Evolutionary conservation across 768 basidiomycete species (phyloP), one percentile per base, ranked within the genome.

Genomic region (Lactifluus rugatus): DNA sequence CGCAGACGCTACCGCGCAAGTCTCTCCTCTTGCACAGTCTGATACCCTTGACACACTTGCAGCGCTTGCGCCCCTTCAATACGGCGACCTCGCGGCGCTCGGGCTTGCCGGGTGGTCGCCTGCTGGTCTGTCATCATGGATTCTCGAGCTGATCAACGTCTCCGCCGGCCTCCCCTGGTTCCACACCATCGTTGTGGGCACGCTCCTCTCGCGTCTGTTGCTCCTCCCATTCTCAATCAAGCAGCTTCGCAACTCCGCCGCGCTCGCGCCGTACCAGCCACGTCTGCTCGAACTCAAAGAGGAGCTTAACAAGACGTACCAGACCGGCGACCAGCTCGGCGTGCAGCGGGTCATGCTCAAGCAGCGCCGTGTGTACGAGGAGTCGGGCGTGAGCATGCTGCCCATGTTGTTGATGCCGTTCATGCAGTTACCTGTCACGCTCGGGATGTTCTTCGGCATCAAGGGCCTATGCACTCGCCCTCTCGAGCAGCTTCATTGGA

Each of bases 401-500:
- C 74, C 76, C 41, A 73, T 83, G 61, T 61, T 86, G n/a, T 51
- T 81, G 16, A 73, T 76, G 54, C 80, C 81, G 8, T 57, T 93
- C 54, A 64, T 85, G 0, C 93, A 95, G 70, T 68, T 92, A 21
- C 83, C 89, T 1, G 75, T 92, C 44, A 84, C 87, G 47, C 71
- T 96, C 32, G 83, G 85, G 14, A 72, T 90, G 73, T 98, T 98
- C 78, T 85, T 92, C 63, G 90, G 81, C 17, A 69, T 95, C 55
- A 82, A 82, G 71, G 74, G 73, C 48, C 78, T 98, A 75, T 84
- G 85, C 64, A 74, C 76, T 49, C 69, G 84, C 46, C 89, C 90
- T 0, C 70, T 96, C 19, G 76, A 77, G 53, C 91, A 92, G 72
- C 69, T 97, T 66, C 77, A 79, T 62, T 74, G 83, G 60, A 92